Evolutionary conservation across 2,329 filamentous ascomycete genomes (phyloP).

Genomic region (Microsporum canis): DNA sequence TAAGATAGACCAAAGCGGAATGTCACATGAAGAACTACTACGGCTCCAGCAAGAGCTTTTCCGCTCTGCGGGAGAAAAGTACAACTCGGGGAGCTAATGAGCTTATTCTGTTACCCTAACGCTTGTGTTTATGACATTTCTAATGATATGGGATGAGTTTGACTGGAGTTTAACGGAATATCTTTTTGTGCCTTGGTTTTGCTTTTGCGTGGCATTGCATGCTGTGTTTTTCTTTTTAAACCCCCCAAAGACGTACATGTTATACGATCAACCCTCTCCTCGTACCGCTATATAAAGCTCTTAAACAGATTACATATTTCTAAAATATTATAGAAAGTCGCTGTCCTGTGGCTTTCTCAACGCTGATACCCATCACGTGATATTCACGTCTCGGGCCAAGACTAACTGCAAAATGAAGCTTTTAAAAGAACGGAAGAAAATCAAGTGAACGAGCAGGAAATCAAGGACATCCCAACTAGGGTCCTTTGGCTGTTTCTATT

Average conservation of each 20-base stretch:
- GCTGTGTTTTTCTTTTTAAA: neutral
- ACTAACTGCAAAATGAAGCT: neutral
- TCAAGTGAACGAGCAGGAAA: neutral
- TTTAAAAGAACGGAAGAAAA: neutral
- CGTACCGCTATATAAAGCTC: too few relatives aligned
- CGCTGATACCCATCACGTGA: neutral
- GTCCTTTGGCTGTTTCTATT: neutral
- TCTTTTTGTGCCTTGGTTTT: neutral
- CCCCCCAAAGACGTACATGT: too few relatives aligned
- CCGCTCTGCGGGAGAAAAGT: conserved; percentile 63
- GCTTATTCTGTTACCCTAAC: neutral
- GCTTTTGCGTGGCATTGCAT: neutral
- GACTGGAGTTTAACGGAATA: conserved; percentile 2
- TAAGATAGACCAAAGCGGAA: conserved; percentile 88
- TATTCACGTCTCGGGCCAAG: neutral
- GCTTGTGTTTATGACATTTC: neutral
- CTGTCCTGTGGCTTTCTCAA: too few relatives aligned
- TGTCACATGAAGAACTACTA: conserved; percentile 82
- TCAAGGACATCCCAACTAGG: neutral
- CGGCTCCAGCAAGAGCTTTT: conserved; percentile 87
- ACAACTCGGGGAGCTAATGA: conserved; percentile 38
- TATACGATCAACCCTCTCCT: too few relatives aligned
- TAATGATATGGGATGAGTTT: neutral
- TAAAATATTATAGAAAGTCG: too few relatives aligned
- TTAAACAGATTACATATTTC: too few relatives aligned